These are phyloP conservation scores for Puccinia hordei DNA, from an alignment of 1,284 basidiomycete genomes.

Conservation along the genomic window DNA sequence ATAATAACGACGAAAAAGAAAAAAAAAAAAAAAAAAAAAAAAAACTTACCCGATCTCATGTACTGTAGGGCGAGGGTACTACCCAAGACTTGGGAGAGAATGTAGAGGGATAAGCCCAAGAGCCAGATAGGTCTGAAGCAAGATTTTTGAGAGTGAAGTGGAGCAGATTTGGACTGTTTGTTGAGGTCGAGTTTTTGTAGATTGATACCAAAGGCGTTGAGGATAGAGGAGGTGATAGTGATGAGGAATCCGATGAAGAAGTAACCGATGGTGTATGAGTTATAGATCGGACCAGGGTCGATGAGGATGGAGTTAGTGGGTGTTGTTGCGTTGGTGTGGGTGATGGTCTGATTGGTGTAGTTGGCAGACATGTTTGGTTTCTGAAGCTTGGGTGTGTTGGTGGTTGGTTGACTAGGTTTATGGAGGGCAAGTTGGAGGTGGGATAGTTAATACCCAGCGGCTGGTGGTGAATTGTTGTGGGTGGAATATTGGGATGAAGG, in stretches of 20 bases:
- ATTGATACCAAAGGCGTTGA: slow-evolving; percentile 80
- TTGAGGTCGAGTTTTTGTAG: slow-evolving; percentile 81
- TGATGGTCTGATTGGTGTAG: neutral
- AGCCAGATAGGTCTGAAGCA: slow-evolving; percentile 78
- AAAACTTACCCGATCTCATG: slow-evolving; percentile 71
- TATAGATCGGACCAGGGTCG: slow-evolving; percentile 51
- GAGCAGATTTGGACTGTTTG: slow-evolving; percentile 64
- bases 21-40: slow-evolving; percentile 16
- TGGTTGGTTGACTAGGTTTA: no score
- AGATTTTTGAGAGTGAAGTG: slow-evolving; percentile 63
- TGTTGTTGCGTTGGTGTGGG: neutral
- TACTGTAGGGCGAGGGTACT: slow-evolving; percentile 81
- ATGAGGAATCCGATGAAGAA: slow-evolving; percentile 67
- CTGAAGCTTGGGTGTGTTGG: neutral
- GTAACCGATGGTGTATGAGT: slow-evolving; percentile 51
- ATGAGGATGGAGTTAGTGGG: slow-evolving; percentile 21
- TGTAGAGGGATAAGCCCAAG: slow-evolving; percentile 61
- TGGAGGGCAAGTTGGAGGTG: no score
- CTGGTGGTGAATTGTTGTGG: no score
- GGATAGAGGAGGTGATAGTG: slow-evolving; percentile 72
- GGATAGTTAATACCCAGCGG: no score
- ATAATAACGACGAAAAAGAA: slow-evolving; percentile 65
- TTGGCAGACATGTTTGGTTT: neutral
- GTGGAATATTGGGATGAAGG: no score
- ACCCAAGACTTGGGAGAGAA: slow-evolving; percentile 79